Evolutionary conservation across 2,329 filamentous ascomycete species (phyloP).

Genomic region (Ophiostoma sp.): DNA sequence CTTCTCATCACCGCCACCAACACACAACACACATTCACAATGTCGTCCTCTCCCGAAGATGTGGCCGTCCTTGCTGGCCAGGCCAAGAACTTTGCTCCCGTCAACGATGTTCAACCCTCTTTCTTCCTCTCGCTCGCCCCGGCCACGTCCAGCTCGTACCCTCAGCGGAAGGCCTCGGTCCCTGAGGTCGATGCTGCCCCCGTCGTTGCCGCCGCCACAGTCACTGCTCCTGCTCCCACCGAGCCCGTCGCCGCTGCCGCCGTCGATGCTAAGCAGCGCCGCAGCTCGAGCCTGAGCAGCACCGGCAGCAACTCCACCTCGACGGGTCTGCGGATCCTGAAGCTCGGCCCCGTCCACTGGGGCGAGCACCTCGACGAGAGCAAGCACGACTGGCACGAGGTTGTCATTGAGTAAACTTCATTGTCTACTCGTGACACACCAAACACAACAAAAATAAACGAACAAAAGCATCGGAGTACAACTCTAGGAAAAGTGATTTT

Average conservation of each 20-base stretch:
- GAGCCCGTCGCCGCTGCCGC: slow-evolving; percentile 32
- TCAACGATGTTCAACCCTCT: slow-evolving; percentile 30
- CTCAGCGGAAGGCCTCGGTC: slow-evolving; percentile 39
- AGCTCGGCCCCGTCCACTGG: slow-evolving; percentile 65
- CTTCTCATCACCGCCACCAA: not conserved
- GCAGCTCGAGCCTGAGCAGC: slow-evolving; percentile 58
- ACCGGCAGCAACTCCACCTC: slow-evolving; percentile 39
- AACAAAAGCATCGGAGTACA: not conserved
- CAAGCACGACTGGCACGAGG: slow-evolving; percentile 58
- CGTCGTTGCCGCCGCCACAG: not conserved
- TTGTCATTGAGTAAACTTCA: slow-evolving; percentile 41
- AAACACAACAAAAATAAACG: not conserved
- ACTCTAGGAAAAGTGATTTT: slow-evolving; percentile 1
- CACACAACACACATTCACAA: slow-evolving; percentile 11
- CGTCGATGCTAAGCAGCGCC: slow-evolving; percentile 42
- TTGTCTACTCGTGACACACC: not conserved
- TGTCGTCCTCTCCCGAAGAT: slow-evolving; percentile 29
- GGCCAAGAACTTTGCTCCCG: slow-evolving; percentile 32
- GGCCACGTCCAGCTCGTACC: slow-evolving; percentile 57
- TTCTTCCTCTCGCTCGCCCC: slow-evolving; percentile 61
- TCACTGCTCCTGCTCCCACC: slow-evolving; percentile 31
- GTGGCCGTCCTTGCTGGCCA: slow-evolving; percentile 33
- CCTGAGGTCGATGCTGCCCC: slow-evolving; percentile 32
- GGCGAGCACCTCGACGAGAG: slow-evolving; percentile 59
- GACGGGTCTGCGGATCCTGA: slow-evolving; percentile 53